Conservation (phyloP, 441 rosid genomes). For the Pelargonium australe region DNA sequence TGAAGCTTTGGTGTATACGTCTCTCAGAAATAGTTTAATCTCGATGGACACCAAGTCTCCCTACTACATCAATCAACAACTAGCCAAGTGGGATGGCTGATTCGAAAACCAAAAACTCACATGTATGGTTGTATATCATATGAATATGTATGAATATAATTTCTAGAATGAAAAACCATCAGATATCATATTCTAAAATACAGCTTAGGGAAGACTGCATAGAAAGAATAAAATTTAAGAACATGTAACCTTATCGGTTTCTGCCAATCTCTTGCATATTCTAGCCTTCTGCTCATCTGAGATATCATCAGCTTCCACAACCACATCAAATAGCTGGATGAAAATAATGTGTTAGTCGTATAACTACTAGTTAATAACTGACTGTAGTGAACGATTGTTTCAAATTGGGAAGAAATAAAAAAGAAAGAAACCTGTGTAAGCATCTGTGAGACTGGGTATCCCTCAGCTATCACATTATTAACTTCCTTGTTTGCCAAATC, state of each 20-base stretch:
- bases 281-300: constrained; percentile 88
- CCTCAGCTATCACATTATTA: constrained; percentile 68
- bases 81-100: not conserved
- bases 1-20: not conserved
- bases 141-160: not conserved
- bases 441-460: constrained; percentile 87
- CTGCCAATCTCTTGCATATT: constrained; percentile 69
- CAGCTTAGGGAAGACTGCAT: not conserved
- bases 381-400: constrained; percentile 1
- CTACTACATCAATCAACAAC: not conserved
- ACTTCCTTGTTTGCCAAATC: constrained; percentile 89
- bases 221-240: constrained; percentile 10
- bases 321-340: constrained; percentile 62
- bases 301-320: constrained; percentile 62
- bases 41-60: not conserved
- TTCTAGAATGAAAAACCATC: not conserved
- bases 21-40: not conserved
- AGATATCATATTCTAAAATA: not conserved
- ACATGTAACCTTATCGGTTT: constrained; percentile 69
- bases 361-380: constrained; percentile 2
- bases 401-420: constrained; percentile 2
- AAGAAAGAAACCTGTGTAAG: constrained; percentile 57
- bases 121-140: not conserved
- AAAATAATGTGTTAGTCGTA: constrained; percentile 14
- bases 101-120: not conserved